phyloP scores from a whole-genome alignment of 2,329 filamentous ascomycete genomes.

The Neofusicoccum cordaticola region DNA sequence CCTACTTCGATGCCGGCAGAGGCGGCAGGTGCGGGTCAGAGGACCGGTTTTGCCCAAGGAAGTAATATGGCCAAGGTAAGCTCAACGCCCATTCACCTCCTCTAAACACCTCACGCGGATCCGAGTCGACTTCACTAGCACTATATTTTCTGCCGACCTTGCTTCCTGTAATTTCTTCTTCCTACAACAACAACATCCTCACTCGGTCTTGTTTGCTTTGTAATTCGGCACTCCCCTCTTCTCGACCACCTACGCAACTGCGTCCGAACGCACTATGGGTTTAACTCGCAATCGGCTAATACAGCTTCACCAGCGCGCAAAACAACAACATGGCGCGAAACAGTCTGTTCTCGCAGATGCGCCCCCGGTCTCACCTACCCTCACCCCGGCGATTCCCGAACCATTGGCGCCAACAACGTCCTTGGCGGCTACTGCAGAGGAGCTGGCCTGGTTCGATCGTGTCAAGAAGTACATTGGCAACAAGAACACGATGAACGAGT shows the following conservation, averaged over 20 bases:
- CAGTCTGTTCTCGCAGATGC: conserved; percentile 56
- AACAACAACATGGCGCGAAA: conserved; percentile 62
- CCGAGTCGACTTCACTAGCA: too few species aligned
- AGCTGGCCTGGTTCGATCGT: conserved; percentile 90
- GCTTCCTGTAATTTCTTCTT: not conserved
- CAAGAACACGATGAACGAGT: conserved; percentile 89
- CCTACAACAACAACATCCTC: not conserved
- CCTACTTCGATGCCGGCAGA: conserved; percentile 34
- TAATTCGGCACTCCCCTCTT: not conserved
- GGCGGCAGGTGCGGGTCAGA: conserved; percentile 22
- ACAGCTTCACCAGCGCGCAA: conserved; percentile 59
- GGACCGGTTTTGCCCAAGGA: conserved; percentile 29
- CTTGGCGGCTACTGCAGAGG: conserved; percentile 74
- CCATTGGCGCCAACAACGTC: conserved; percentile 76
- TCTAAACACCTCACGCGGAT: not conserved
- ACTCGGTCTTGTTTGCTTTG: not conserved
- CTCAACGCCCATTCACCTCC: not conserved
- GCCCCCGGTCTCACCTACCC: conserved; percentile 72
- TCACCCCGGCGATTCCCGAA: conserved; percentile 84
- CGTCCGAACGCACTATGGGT: too few species aligned
- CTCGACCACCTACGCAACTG: not conserved
- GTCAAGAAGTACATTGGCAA: conserved; percentile 96
- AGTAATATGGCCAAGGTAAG: conserved; percentile 33
- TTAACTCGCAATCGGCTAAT: not conserved
- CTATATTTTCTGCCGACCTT: not conserved